These are phyloP conservation scores for Themeda triandra DNA, from an alignment of 176 grass and related monocot genomes.

Conservation along the genomic window DNA sequence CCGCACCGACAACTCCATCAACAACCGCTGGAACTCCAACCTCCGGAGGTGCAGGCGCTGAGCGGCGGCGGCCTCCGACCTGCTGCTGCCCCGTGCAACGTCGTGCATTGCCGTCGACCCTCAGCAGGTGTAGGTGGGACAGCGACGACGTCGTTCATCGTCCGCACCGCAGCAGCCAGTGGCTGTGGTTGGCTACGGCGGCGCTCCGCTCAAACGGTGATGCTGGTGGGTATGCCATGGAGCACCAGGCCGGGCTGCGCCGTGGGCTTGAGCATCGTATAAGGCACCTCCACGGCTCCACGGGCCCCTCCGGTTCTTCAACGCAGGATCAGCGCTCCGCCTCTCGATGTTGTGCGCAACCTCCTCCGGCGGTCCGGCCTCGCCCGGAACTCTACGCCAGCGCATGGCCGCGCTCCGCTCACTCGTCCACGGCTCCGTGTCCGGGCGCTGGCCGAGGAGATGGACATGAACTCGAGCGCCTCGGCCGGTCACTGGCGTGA, in stretches of 20 bases:
- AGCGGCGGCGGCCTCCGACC: background rate
- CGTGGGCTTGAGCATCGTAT: too few relatives aligned
- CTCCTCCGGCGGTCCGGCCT: slow-evolving; percentile 28
- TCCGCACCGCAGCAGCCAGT: too few relatives aligned
- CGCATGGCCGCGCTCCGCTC: slow-evolving; percentile 10
- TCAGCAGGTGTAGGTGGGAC: background rate
- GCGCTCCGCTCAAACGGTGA: too few relatives aligned
- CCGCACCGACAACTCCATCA: slow-evolving; percentile 69
- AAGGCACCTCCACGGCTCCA: too few relatives aligned
- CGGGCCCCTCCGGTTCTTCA: too few relatives aligned
- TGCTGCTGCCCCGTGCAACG: background rate
- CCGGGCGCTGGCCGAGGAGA: background rate
- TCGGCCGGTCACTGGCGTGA: too few relatives aligned
- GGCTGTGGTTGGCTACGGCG: too few relatives aligned
- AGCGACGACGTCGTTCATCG: background rate
- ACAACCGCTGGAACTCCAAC: slow-evolving; percentile 78
- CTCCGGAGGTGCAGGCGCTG: slow-evolving; percentile 27
- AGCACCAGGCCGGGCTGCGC: too few relatives aligned
- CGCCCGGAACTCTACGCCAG: slow-evolving; percentile 30
- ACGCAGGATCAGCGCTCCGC: too few relatives aligned
- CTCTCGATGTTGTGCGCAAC: too few relatives aligned
- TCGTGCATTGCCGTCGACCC: background rate
- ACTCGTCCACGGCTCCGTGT: slow-evolving; percentile 28
- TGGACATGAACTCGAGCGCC: too few relatives aligned
- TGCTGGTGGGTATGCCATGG: too few relatives aligned